Evolutionary conservation across 352 stramenopile genomes (phyloP).

Genomic region (Pythium pyrilobum): DNA sequence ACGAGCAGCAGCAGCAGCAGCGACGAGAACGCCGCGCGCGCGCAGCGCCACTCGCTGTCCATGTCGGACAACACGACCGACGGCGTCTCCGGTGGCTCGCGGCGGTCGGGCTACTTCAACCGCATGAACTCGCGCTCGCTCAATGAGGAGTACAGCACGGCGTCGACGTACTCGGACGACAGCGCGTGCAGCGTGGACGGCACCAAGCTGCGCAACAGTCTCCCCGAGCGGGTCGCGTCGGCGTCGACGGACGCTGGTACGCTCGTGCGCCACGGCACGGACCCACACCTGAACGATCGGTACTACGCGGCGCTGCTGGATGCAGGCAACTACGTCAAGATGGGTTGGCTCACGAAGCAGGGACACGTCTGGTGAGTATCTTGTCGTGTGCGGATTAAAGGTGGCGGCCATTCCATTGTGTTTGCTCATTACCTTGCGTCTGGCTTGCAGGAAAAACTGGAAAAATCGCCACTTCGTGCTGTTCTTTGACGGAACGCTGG

Average conservation of each 20-base stretch:
- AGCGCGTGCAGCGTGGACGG: conserved; percentile 14
- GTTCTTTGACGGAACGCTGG: conserved; percentile 74
- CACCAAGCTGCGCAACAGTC: conserved; percentile 16
- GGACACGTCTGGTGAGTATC: conserved; percentile 64
- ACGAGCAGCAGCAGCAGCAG: conserved; percentile 11
- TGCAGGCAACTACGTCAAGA: conserved; percentile 71
- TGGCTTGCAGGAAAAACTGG: conserved; percentile 65
- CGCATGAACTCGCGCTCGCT: conserved; percentile 20
- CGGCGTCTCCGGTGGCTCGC: neutral
- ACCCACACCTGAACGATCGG: conserved; percentile 58
- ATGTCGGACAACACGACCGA: neutral
- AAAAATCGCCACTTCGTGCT: conserved; percentile 85
- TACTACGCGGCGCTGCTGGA: conserved; percentile 65
- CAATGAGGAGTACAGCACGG: conserved; percentile 17
- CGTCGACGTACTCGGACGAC: conserved; percentile 16
- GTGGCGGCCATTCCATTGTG: too few species aligned
- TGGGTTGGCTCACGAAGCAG: conserved; percentile 83
- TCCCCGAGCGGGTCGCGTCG: conserved; percentile 8
- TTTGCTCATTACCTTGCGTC: neutral
- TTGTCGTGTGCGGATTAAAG: neutral
- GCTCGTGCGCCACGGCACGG: conserved; percentile 35
- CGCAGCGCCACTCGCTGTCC: conserved; percentile 7
- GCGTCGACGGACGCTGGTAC: neutral
- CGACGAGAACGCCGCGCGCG: neutral
- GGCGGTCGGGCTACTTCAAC: neutral